Percentiles rank a stretch among this genome's conserved stretches.
phyloP scores from a whole-genome alignment of 208 protist genomes.

The Leishmania turanica region DNA sequence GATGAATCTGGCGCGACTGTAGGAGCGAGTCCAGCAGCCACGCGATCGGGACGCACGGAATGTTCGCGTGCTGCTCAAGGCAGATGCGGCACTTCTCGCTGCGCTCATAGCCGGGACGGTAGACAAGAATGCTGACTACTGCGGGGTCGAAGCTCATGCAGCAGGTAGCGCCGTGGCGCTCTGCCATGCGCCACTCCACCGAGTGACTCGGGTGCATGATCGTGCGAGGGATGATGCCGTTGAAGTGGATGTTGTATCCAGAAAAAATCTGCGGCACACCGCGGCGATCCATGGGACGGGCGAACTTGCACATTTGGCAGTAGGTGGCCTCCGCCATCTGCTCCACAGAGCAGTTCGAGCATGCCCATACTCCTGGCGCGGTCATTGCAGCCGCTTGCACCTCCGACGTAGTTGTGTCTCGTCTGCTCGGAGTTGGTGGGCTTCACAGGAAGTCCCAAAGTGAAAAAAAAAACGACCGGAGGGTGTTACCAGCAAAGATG shows the following conservation, averaged over 20 bases:
- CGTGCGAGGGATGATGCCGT: conserved; percentile 87
- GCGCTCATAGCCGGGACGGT: conserved; percentile 88
- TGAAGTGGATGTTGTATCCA: conserved; percentile 86
- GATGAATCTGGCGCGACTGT: conserved; percentile 87
- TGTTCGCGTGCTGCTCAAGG: conserved; percentile 53
- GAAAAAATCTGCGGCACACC: conserved; percentile 88
- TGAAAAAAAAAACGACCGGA: background rate
- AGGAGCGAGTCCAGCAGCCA: conserved; percentile 92
- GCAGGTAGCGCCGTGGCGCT: conserved; percentile 85
- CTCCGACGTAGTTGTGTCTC: background rate
- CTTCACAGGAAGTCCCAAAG: background rate
- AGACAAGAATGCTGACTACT: conserved; percentile 73
- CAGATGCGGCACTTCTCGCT: conserved; percentile 87
- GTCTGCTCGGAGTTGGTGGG: background rate
- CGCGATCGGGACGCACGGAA: conserved; percentile 73
- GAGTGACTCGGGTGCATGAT: conserved; percentile 84
- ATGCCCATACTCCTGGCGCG: conserved; percentile 44
- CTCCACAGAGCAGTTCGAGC: conserved; percentile 60
- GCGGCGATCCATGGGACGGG: conserved; percentile 69
- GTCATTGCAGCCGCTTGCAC: background rate
- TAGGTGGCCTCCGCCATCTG: conserved; percentile 47
- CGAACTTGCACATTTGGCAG: conserved; percentile 70
- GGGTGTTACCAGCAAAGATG: background rate
- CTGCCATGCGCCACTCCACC: conserved; percentile 91
- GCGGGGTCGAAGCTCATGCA: conserved; percentile 57